Evolutionary conservation across 306 rosid species (phyloP).

Genomic region (Quercus aquifolioides): DNA sequence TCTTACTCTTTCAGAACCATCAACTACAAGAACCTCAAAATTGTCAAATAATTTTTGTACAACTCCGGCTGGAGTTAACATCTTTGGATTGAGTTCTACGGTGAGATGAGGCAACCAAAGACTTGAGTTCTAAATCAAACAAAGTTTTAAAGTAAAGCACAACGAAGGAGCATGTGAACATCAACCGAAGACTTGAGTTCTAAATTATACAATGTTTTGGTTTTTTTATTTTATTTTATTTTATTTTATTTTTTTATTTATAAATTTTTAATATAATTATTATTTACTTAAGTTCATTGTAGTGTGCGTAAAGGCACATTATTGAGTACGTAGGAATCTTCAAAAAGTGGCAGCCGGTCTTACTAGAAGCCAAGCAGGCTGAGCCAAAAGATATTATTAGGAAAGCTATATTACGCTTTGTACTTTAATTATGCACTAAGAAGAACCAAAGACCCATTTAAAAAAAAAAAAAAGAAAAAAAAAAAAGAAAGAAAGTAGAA

Average conservation of each 20-base stretch:
- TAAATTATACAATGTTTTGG: too few species aligned
- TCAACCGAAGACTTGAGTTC: too few species aligned
- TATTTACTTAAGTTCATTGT: neutral
- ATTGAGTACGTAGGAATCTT: neutral
- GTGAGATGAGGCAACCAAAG: constrained; percentile 8
- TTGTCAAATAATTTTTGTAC: neutral
- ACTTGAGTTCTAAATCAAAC: neutral
- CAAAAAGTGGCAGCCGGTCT: neutral
- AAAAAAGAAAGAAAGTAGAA: neutral
- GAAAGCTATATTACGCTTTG: neutral
- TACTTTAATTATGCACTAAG: neutral
- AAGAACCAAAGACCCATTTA: neutral
- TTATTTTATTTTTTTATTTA: too few species aligned
- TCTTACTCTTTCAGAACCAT: constrained; percentile 27
- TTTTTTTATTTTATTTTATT: too few species aligned
- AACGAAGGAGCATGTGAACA: neutral
- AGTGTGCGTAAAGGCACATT: neutral
- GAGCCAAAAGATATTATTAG: neutral
- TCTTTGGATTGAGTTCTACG: neutral
- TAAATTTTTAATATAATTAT: too few species aligned
- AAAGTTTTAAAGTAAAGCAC: neutral
- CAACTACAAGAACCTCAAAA: neutral
- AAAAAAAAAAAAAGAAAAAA: too few species aligned
- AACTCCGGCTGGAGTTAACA: neutral
- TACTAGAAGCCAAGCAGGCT: neutral